Evolutionary conservation across 148 eudicot genomes (phyloP), one percentile per base, ranked within the genome.

Genomic region (Cornus suecica): DNA sequence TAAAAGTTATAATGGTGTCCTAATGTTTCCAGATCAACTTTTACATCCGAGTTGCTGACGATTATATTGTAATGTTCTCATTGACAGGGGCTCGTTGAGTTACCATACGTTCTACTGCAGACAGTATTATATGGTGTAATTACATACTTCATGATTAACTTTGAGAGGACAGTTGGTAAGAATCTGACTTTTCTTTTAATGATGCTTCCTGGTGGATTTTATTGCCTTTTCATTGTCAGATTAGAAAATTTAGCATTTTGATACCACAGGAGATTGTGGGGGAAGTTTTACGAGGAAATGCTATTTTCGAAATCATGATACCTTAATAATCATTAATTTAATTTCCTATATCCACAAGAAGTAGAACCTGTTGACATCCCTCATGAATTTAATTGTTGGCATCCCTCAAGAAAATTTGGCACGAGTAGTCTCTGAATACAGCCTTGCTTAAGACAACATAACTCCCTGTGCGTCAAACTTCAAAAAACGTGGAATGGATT

Each of bases 61-160:
- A 37, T 24, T 2, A 54, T 37, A 37, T 37, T 37, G 6, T 37
- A 10, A 6, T 75, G 60, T 73, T 51, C 28, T 45, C 14, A 48
- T 61, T 70, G 37, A 54, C 90, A 94, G 95, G 95, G 92, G 31
- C 83, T 90, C 45, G 90, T 94, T 71, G 98, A 94, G 82, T 70
- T 94, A 74, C 98, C 98, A 26, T 94, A 90, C 66, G 80, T 92
- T 68, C 65, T 78, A 42, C 74, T 77, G 37, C 98, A 92, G 81
- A 90, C 97, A 54, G 71, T 92, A 29, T 0, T 88, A 27, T 94
- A 87, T 80, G 88, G 88, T 31, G 29, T 85, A 84, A 92, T 89
- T 86, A 90, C 95, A 32, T 94, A 94, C 79, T 85, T 89, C 80
- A 94, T 94, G 97, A 87, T 94, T 73, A 85, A 89, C 68, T 92